Evolutionary conservation across 2,329 filamentous ascomycete genomes (phyloP).

Genomic region (Mollisia scopiformis): DNA sequence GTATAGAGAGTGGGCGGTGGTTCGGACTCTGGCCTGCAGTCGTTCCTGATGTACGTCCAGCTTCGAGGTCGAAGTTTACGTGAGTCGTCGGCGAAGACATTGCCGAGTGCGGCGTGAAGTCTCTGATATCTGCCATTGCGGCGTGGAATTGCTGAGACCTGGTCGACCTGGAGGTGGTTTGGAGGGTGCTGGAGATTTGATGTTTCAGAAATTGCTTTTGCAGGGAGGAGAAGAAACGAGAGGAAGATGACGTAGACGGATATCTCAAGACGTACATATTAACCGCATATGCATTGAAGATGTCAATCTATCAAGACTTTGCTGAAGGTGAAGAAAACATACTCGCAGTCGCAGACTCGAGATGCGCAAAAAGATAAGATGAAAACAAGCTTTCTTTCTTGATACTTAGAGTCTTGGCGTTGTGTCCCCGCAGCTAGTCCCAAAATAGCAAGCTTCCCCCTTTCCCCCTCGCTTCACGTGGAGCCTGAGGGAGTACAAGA

Average conservation of each 20-base stretch:
- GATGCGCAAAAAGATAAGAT: no score
- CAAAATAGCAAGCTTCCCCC: no score
- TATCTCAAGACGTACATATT: not conserved
- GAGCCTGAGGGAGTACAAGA: no score
- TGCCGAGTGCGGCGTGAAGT: not conserved
- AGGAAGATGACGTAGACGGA: not conserved
- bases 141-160: not conserved
- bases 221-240: not conserved
- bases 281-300: not conserved
- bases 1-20: conserved; percentile 8
- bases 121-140: not conserved
- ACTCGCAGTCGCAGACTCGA: not conserved
- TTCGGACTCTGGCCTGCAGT: not conserved
- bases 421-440: no score
- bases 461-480: no score
- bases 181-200: not conserved
- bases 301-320: not conserved
- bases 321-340: not conserved
- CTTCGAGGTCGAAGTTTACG: conserved; percentile 27
- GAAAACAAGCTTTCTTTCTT: no score
- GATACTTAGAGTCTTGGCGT: no score
- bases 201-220: not conserved
- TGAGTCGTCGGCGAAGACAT: conserved; percentile 13
- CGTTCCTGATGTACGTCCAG: conserved; percentile 7
- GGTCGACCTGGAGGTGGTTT: not conserved